Evolutionary conservation across 139 green algal genomes (phyloP).

Genomic region (Ulvella scutata): DNA sequence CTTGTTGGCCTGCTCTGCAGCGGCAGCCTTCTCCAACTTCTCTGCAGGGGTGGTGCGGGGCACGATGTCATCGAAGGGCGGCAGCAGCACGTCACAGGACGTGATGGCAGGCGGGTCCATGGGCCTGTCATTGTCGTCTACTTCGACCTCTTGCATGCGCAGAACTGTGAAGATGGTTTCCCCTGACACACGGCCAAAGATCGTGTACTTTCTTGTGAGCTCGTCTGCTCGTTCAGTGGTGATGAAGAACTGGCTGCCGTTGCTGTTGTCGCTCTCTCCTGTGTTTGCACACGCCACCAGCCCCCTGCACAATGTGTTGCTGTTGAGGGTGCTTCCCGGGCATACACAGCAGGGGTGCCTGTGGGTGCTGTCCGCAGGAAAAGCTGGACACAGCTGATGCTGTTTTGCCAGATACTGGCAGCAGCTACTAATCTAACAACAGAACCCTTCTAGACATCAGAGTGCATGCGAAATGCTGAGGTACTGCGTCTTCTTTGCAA

Average conservation of each 20-base stretch:
- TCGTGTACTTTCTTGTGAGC: slow-evolving; percentile 81
- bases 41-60: slow-evolving; percentile 33
- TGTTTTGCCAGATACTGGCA: too few species aligned
- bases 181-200: slow-evolving; percentile 77
- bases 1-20: background rate
- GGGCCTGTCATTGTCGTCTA: slow-evolving; percentile 45
- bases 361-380: too few species aligned
- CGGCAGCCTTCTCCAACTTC: slow-evolving; percentile 7
- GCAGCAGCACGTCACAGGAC: slow-evolving; percentile 69
- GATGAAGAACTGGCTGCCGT: slow-evolving; percentile 87
- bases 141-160: slow-evolving; percentile 68
- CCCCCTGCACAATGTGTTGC: slow-evolving; percentile 30
- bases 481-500: too few species aligned
- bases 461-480: too few species aligned
- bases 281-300: slow-evolving; percentile 87
- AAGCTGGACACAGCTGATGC: too few species aligned
- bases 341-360: too few species aligned
- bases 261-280: slow-evolving; percentile 68
- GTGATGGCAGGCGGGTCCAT: slow-evolving; percentile 46
- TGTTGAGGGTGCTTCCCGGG: background rate
- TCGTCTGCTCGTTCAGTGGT: slow-evolving; percentile 53
- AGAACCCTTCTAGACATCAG: too few species aligned
- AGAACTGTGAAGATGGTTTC: slow-evolving; percentile 90
- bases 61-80: slow-evolving; percentile 91
- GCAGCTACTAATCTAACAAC: too few species aligned